Conservation (phyloP, 805 yeast species). For the Ogataea degrootiae region DNA sequence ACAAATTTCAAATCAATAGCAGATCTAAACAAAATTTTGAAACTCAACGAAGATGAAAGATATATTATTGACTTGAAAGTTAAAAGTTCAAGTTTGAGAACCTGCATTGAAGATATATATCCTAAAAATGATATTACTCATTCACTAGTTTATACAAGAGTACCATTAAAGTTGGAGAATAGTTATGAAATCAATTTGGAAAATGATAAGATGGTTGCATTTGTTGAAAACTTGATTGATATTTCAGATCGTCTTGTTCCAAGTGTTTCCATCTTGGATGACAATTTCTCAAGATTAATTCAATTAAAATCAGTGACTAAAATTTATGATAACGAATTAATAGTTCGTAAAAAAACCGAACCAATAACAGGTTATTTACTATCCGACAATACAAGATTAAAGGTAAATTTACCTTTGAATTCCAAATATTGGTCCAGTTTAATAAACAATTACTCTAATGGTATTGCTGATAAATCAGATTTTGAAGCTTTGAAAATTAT, state of each 20-base stretch:
- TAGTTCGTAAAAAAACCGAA: slow-evolving; percentile 23
- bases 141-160: slow-evolving; percentile 22
- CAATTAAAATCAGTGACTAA: slow-evolving; percentile 25
- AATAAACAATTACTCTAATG: slow-evolving; percentile 29
- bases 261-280: slow-evolving; percentile 4
- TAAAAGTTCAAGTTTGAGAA: slow-evolving; percentile 12
- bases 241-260: slow-evolving; percentile 14
- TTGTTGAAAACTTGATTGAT: slow-evolving; percentile 21
- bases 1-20: slow-evolving; percentile 16
- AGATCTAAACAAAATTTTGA: slow-evolving; percentile 17
- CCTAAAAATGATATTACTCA: slow-evolving; percentile 14
- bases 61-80: slow-evolving; percentile 18
- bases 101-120: slow-evolving; percentile 23
- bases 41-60: slow-evolving; percentile 22
- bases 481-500: slow-evolving; percentile 23
- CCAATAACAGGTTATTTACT: slow-evolving; percentile 27
- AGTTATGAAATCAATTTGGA: slow-evolving; percentile 20
- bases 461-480: slow-evolving; percentile 18
- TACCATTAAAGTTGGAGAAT: slow-evolving; percentile 19
- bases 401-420: slow-evolving; percentile 27
- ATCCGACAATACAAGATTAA: slow-evolving; percentile 16
- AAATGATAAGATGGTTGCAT: slow-evolving; percentile 25
- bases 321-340: slow-evolving; percentile 18
- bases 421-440: slow-evolving; percentile 30
- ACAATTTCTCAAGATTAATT: slow-evolving; percentile 24